Conservation (phyloP, 495 filamentous ascomycete species). For the Podospora pseudoanserina region DNA sequence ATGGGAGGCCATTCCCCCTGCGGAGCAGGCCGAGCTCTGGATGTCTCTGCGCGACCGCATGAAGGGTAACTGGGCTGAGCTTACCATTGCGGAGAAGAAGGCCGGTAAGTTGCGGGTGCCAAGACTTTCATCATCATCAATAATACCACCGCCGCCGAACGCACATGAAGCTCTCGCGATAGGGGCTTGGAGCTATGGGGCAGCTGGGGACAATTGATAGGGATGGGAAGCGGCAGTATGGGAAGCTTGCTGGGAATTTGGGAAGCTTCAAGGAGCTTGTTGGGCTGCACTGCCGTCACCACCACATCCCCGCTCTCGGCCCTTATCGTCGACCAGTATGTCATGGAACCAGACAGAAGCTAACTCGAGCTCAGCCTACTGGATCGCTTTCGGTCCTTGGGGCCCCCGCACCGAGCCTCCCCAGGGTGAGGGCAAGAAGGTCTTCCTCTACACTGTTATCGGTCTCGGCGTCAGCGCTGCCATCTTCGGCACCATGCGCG, state of each 20-base stretch:
- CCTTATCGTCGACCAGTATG: slow-evolving; percentile 4
- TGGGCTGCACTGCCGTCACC: slow-evolving; percentile 10
- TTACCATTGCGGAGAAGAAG: slow-evolving; percentile 97
- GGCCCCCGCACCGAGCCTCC: slow-evolving; percentile 79
- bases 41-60: slow-evolving; percentile 96
- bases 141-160: not conserved
- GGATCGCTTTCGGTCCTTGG: slow-evolving; percentile 94
- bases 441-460: slow-evolving; percentile 65
- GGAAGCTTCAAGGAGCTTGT: slow-evolving; percentile 16
- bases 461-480: slow-evolving; percentile 58
- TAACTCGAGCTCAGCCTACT: slow-evolving; percentile 69
- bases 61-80: slow-evolving; percentile 93
- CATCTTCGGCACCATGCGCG: slow-evolving; percentile 62
- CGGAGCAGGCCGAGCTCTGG: slow-evolving; percentile 99
- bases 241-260: slow-evolving; percentile 19
- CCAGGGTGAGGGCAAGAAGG: slow-evolving; percentile 73
- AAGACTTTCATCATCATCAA: slow-evolving; percentile 4
- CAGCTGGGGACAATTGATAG: slow-evolving; percentile 2
- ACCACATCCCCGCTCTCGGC: slow-evolving; percentile 7
- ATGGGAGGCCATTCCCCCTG: slow-evolving; percentile 94
- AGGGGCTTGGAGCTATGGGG: slow-evolving; percentile 10
- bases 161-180: slow-evolving; percentile 6
- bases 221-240: slow-evolving; percentile 6
- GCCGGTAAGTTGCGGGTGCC: slow-evolving; percentile 69
- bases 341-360: slow-evolving; percentile 14